Evolutionary conservation across 2,329 filamentous ascomycete genomes (phyloP).

Genomic region (Ampelomyces quisqualis): DNA sequence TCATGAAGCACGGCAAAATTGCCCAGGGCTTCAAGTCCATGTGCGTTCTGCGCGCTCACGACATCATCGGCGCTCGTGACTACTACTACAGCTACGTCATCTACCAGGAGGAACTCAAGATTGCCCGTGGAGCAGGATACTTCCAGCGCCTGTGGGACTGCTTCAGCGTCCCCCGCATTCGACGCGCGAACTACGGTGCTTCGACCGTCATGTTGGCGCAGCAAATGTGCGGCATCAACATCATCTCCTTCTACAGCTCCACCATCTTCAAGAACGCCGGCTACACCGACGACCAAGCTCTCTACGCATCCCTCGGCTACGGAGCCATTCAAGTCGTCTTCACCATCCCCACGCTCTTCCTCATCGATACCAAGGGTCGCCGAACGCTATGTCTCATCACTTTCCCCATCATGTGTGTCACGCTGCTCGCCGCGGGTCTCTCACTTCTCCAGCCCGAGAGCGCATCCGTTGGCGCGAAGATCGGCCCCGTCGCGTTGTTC

Average conservation of each 20-base stretch:
- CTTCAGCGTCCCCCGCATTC: slow-evolving; percentile 45
- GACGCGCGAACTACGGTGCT: slow-evolving; percentile 43
- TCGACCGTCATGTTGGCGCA: slow-evolving; percentile 46
- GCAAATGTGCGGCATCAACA: slow-evolving; percentile 60
- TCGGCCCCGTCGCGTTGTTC: slow-evolving; percentile 41
- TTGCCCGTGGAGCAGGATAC: slow-evolving; percentile 39
- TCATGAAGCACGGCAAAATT: slow-evolving; percentile 41
- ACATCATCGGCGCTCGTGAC: slow-evolving; percentile 40
- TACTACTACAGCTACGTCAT: slow-evolving; percentile 44
- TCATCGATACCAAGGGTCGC: slow-evolving; percentile 45
- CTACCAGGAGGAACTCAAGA: slow-evolving; percentile 39
- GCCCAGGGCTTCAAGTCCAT: slow-evolving; percentile 53
- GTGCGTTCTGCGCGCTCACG: slow-evolving; percentile 42
- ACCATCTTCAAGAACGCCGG: slow-evolving; percentile 63
- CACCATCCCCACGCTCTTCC: slow-evolving; percentile 41
- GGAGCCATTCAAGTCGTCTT: slow-evolving; percentile 41
- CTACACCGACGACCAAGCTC: slow-evolving; percentile 28
- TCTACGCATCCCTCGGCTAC: slow-evolving; percentile 43
- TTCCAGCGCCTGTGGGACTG: slow-evolving; percentile 51
- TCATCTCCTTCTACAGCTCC: slow-evolving; percentile 77
- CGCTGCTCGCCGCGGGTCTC: slow-evolving; percentile 40
- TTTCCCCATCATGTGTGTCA: slow-evolving; percentile 42
- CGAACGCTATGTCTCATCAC: slow-evolving; percentile 37
- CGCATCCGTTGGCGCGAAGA: slow-evolving; percentile 18
- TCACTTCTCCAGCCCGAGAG: slow-evolving; percentile 33